Evolutionary conservation across 306 rosid genomes (phyloP), one percentile per base, ranked within the genome.

Genomic region (Lathyrus sativus): DNA sequence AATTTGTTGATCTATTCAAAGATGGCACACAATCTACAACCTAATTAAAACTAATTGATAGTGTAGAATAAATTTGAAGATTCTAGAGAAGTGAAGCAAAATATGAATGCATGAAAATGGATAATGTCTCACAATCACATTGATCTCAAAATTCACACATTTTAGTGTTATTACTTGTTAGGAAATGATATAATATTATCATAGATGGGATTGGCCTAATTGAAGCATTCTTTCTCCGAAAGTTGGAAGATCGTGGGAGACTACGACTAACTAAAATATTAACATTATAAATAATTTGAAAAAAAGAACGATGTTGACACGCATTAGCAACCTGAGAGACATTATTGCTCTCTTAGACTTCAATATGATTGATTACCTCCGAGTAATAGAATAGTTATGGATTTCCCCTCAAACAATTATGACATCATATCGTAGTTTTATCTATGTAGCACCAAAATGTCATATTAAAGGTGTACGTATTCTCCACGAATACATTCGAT

Each of bases 1-100:
- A 12, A 41, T 11, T 68, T 63, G 50, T 62, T 65, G 49, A 45
- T 48, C 56, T 22, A 22, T 72, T n/a, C 59, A n/a, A 26, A 58
- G 38, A 55, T 57, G 19, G 42, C 7, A 57, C 14, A 18, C 62
- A 54, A 56, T 64, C 48, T 26, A 13, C 14, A 10, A 12, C 31
- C 12, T 37, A 45, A 19, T 24, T 33, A 11, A 10, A 12, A 42
- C 13, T 37, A 46, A 19, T 26, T 33, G 2, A 31, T 54, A 38
- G 13, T 46, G 41, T 5, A 51, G 31, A 55, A 44, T 15, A 22
- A 50, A 50, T 18, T 29, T 15, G 26, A 45, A 22, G 35, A 10
- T 39, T 57, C 11, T 67, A 19, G 33, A 38, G 24, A 35, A 60
- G 26, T 59, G 10, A 15, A 59, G 3, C 37, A 10, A 54, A 54